Evolutionary conservation across 805 yeast species (phyloP).

Genomic region (Candida railenensis): DNA sequence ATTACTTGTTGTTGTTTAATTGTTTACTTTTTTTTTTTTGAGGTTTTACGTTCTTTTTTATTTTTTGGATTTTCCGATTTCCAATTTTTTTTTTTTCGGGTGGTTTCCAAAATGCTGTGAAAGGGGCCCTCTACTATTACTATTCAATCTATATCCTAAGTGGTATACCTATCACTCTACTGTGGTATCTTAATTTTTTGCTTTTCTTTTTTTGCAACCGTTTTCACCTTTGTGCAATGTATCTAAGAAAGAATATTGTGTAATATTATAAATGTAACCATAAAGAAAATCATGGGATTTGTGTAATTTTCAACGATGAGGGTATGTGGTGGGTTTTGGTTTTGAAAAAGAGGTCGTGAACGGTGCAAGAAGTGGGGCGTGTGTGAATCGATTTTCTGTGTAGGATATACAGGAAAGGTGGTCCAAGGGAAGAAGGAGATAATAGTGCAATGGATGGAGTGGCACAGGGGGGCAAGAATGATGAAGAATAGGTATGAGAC

Average conservation of each 20-base stretch:
- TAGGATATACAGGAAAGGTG: too few relatives aligned
- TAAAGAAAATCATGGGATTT: background rate
- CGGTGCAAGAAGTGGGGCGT: too few relatives aligned
- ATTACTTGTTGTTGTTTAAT: background rate
- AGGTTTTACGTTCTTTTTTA: background rate
- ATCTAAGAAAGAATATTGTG: slow-evolving; percentile 1
- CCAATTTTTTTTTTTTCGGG: background rate
- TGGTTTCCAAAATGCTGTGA: background rate
- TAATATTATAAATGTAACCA: background rate
- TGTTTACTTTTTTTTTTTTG: background rate
- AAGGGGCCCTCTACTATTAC: background rate
- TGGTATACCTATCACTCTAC: background rate
- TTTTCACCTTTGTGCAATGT: slow-evolving; percentile 5
- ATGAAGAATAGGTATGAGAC: too few relatives aligned
- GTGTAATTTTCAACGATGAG: slow-evolving; percentile 1
- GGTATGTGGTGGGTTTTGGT: background rate
- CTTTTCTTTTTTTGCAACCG: slow-evolving; percentile 4
- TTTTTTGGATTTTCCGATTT: background rate
- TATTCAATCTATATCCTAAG: background rate
- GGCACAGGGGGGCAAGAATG: too few relatives aligned
- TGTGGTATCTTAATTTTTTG: background rate
- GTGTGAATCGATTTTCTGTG: too few relatives aligned
- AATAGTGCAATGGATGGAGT: too few relatives aligned
- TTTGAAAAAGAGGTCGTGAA: background rate
- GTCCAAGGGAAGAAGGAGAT: too few relatives aligned